Base-by-base conservation (phyloP, 805 yeast species). In the Pichia exigua region DNA sequence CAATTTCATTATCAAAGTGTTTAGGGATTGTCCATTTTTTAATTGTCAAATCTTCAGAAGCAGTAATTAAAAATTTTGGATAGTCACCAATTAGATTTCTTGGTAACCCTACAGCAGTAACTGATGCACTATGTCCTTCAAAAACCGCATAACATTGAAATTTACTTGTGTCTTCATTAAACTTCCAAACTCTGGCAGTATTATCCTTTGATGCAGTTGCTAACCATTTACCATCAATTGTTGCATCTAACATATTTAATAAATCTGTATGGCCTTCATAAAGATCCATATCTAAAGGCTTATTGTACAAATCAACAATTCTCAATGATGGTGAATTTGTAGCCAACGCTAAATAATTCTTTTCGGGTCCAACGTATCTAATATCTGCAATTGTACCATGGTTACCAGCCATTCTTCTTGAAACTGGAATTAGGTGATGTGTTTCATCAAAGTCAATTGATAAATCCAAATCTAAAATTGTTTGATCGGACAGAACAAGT, bases 351-450 rank as follows among this genome's bases (percentile, higher is more conserved):
- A 92, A 65, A 39, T 74, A 69, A 45, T 74, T 65, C 30, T 71
- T 64, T 24, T 73, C 63, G 9, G 88, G 87, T 0, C 94, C 94
- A 32, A 83, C 84, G 61, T 82, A 85, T 58, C 81, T 79, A 71
- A 90, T 76, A 64, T 92, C 98, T 2, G 97, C 96, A 60, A 94
- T 83, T 26, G 94, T 92, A 52, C 97, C 98, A 68, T 92, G 96
- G 66, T 90, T 90, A 59, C 97, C 97, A 0, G 97, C 94, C 59
- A 90, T 74, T 42, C 80, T 75, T 50, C 82, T 73, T 9, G 66
- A 60, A 2, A 77, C 63, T 20, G 76, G 74, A n/a, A 85, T 64
- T 10, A 61, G 42, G 27, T 58, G 59, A 9, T 61, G 61, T 4
- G 61, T 59, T 4, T 63, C 61, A 39, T 65, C 62, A 17, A 69